phyloP scores from a whole-genome alignment of 345 rosid species.

The Dipteronia sinensis region DNA sequence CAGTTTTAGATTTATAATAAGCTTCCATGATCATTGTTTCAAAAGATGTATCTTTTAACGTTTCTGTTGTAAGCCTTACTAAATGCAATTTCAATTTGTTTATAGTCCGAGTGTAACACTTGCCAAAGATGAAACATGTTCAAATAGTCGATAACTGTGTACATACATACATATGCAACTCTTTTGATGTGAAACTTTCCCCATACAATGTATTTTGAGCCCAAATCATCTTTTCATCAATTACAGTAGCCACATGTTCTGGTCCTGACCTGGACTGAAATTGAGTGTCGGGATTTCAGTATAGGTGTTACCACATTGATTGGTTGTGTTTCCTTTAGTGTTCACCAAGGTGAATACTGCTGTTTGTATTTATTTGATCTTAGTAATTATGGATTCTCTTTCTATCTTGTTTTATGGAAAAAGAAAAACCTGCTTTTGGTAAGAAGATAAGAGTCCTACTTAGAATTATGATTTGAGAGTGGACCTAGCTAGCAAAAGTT shows the following conservation, averaged over 20 bases:
- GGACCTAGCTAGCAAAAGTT: neutral
- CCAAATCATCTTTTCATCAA: neutral
- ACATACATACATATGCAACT: neutral
- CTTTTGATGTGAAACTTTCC: neutral
- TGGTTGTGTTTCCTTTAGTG: neutral
- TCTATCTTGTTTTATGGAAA: neutral
- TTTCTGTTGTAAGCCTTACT: neutral
- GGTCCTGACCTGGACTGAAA: neutral
- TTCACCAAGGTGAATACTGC: neutral
- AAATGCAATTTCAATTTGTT: neutral
- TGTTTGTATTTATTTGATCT: neutral
- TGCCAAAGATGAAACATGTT: neutral
- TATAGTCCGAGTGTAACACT: neutral
- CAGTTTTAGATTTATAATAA: neutral
- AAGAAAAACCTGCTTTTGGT: neutral
- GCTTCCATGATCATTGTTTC: neutral
- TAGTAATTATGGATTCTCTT: neutral
- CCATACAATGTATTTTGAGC: constrained; percentile 1
- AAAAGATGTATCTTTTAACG: neutral
- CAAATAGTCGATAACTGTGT: neutral
- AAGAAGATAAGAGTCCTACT: neutral
- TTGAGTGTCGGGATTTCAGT: neutral
- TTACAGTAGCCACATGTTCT: neutral
- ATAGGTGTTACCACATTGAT: neutral
- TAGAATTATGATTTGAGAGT: neutral